These are phyloP conservation scores for Ensete glaucum DNA, from an alignment of 176 grass and related monocot genomes.

Conservation along the genomic window DNA sequence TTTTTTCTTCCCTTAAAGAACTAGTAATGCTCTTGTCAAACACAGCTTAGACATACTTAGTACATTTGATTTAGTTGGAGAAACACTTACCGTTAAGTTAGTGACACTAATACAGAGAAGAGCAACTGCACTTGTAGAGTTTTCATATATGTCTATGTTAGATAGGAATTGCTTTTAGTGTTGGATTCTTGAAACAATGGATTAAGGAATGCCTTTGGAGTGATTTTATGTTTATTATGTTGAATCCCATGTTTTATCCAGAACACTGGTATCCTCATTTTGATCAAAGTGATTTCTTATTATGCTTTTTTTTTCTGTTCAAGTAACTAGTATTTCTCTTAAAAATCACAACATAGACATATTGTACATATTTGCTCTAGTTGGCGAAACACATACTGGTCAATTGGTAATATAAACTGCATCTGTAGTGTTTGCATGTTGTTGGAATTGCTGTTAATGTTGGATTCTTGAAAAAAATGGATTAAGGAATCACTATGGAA, in stretches of 20 bases:
- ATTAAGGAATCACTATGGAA: no score
- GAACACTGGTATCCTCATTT: constrained; percentile 48
- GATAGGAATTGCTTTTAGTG: no score
- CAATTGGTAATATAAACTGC: background rate
- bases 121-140: no score
- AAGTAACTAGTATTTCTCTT: background rate
- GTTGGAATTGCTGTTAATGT: no score
- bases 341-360: background rate
- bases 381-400: background rate
- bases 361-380: background rate
- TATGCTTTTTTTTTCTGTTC: background rate
- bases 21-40: background rate
- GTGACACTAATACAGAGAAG: background rate
- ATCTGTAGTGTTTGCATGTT: no score
- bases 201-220: no score
- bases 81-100: background rate
- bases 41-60: background rate
- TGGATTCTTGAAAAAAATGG: no score
- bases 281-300: background rate
- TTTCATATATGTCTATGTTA: no score
- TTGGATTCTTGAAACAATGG: no score
- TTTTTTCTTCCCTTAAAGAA: background rate
- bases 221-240: no score
- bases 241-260: constrained; percentile 26
- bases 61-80: background rate